Evolutionary conservation across 257 asterid species (phyloP).

Genomic region (Scutellaria baicalensis): DNA sequence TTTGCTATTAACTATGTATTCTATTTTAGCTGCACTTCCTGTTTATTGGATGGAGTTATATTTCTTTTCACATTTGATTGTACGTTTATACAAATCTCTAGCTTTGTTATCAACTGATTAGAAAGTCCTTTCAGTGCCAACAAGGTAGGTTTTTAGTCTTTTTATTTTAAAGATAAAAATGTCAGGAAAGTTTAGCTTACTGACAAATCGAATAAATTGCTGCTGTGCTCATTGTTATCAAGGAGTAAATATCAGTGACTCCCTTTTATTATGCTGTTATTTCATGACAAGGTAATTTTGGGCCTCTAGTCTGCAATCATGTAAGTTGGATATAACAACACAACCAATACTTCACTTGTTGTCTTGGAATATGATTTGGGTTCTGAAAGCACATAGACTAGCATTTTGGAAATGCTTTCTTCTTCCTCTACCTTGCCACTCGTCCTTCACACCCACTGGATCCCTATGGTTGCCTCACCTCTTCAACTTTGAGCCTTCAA

Average conservation of each 20-base stretch:
- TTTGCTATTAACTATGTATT: background rate
- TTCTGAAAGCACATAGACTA: background rate
- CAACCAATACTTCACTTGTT: background rate
- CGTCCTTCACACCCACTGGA: constrained; percentile 22
- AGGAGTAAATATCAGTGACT: background rate
- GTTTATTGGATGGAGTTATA: background rate
- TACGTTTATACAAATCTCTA: background rate
- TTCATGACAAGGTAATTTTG: background rate
- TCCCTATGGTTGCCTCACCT: constrained; percentile 29
- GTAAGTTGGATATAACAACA: background rate
- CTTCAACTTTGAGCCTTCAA: constrained; percentile 50
- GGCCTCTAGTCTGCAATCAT: background rate
- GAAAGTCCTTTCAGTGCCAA: background rate
- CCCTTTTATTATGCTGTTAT: background rate
- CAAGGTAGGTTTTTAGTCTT: background rate
- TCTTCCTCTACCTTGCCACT: constrained; percentile 24
- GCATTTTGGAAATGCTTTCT: constrained; percentile 4
- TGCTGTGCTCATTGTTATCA: background rate
- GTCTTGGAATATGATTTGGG: background rate
- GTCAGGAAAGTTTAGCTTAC: background rate
- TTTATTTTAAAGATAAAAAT: background rate
- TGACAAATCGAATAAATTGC: background rate
- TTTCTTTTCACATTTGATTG: background rate
- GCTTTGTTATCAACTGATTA: background rate
- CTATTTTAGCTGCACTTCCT: background rate